Base-by-base conservation (phyloP, 192 early-diverging fungal species). In the Backusella circina region DNA sequence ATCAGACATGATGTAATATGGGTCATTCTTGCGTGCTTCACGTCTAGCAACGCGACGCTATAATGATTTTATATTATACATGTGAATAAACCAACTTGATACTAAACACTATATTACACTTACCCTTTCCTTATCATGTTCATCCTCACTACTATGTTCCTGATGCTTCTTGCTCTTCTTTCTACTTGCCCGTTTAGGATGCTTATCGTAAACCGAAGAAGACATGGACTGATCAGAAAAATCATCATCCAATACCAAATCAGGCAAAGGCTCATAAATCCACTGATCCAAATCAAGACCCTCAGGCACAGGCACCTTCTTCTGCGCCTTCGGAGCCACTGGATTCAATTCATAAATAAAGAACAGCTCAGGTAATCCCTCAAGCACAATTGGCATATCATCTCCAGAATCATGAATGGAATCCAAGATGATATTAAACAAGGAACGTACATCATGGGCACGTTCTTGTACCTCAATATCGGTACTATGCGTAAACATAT, bases 271-370 rank as follows among this genome's bases (percentile, higher is more conserved):
- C 2, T 91, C 90, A 72, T 89, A 86, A 67, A 96, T 95, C 91
- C 89, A 91, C 8, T 88, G 75, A 69, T 96, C 95, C 30, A 98
- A 81, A 79, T 96, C 93, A 47, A 99, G 78, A 9, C 91, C 94
- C 7, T 94, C 92, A 8, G 95, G 95, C 3, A 97, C 80, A 18
- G 95, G 93, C 1, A 99, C 95, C 77, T 94, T 93, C 72, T 86
- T 88, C 82, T 99, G 97, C 0, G 97, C 97, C 44, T 93, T 93
- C 3, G 91, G 86, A 15, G 94, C 94, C 0, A 99, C 95, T 1
- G 96, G 96, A 67, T 95, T 97, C 16, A 99, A 85, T 50, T 96
- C 97, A 66, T 92, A 94, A 9, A 80, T 86, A 71, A 93, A 89
- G 78, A 93, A 97, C 35, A 94, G 71, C 15, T 77, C 77, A 6